Evolutionary conservation across 2,329 filamentous ascomycete species (phyloP).

Genomic region (Rachicladosporium sp.): DNA sequence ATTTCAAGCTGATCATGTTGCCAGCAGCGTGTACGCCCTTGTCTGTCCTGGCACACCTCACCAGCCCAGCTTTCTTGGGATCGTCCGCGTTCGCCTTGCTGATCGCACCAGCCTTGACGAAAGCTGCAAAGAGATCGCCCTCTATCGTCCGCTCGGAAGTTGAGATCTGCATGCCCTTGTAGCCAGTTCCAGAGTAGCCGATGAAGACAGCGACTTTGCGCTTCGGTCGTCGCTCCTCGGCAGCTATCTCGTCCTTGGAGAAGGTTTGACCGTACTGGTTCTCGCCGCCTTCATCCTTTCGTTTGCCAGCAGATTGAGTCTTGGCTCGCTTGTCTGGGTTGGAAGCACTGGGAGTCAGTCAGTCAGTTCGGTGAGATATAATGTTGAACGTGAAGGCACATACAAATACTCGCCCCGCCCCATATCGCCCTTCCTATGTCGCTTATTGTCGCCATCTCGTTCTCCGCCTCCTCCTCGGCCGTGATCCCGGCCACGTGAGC

Average conservation of each 20-base stretch:
- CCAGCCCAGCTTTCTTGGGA: conserved; percentile 87
- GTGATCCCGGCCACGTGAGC: conserved; percentile 7
- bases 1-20: conserved; percentile 87
- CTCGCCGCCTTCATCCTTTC: conserved; percentile 30
- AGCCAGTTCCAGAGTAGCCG: conserved; percentile 90
- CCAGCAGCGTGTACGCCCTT: conserved; percentile 95
- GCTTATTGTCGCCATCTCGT: conserved; percentile 18
- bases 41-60: conserved; percentile 89
- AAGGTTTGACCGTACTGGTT: conserved; percentile 34
- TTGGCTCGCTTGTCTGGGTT: conserved; percentile 36
- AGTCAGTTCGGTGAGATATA: conserved; percentile 21
- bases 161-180: conserved; percentile 87
- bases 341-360: conserved; percentile 27
- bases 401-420: conserved; percentile 55
- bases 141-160: conserved; percentile 73
- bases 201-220: conserved; percentile 92
- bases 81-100: conserved; percentile 95
- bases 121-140: conserved; percentile 83
- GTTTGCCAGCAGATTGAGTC: conserved; percentile 33
- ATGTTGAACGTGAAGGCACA: conserved; percentile 16
- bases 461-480: conserved; percentile 11
- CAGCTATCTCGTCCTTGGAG: conserved; percentile 70
- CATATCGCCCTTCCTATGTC: conserved; percentile 52
- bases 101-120: conserved; percentile 82
- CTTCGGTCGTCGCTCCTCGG: conserved; percentile 80